These are phyloP conservation scores for Trichoderma erinaceum DNA, from an alignment of 495 filamentous ascomycete species.

Conservation along the genomic window DNA sequence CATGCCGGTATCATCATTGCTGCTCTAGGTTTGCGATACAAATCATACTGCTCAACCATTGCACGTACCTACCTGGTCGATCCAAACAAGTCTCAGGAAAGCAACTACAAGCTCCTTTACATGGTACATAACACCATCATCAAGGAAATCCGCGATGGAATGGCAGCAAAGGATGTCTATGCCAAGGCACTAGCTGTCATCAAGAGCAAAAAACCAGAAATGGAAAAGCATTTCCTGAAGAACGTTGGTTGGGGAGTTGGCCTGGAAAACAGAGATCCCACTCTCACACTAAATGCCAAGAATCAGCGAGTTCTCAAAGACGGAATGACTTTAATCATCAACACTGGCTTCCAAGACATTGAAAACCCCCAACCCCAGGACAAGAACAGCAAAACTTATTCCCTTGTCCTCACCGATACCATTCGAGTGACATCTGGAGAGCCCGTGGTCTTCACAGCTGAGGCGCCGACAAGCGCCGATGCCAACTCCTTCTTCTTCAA, in stretches of 20 bases:
- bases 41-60: constrained; percentile 85
- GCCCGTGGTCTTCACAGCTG: constrained; percentile 83
- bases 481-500: constrained; percentile 97
- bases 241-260: constrained; percentile 86
- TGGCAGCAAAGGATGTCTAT: constrained; percentile 82
- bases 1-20: constrained; percentile 89
- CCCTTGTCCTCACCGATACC: constrained; percentile 85
- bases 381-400: constrained; percentile 79
- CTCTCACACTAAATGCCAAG: constrained; percentile 76
- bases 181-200: constrained; percentile 73
- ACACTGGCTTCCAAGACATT: constrained; percentile 80
- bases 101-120: constrained; percentile 88
- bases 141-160: constrained; percentile 84
- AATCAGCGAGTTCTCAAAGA: constrained; percentile 77
- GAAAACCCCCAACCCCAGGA: constrained; percentile 76
- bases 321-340: constrained; percentile 92
- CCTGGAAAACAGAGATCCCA: constrained; percentile 79
- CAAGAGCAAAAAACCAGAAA: constrained; percentile 82
- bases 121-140: constrained; percentile 79
- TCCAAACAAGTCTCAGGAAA: constrained; percentile 89
- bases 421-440: constrained; percentile 76
- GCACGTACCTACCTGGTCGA: constrained; percentile 93
- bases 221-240: constrained; percentile 88
- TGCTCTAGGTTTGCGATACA: constrained; percentile 86
- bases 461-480: constrained; percentile 82